phyloP scores from a whole-genome alignment of 345 rosid species.

The Turritis glabra region DNA sequence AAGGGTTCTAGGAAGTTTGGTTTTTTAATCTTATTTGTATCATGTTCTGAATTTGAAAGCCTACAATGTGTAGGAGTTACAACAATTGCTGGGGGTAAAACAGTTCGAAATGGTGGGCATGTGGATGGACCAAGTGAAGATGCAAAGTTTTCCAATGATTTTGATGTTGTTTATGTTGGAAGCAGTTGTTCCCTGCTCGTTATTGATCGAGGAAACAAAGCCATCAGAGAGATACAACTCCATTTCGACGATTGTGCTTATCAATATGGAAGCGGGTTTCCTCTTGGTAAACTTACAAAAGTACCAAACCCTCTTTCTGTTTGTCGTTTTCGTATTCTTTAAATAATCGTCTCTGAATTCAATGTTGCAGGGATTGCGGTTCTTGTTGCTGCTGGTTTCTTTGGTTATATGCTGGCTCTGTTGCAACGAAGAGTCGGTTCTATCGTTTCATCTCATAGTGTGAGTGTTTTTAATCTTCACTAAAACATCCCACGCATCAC shows the following conservation, averaged over 20 bases:
- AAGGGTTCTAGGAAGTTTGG: neutral
- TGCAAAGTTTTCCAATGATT: conserved; percentile 93
- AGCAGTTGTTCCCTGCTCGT: conserved; percentile 97
- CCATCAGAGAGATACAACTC: conserved; percentile 95
- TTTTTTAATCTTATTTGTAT: neutral
- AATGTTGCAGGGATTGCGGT: conserved; percentile 71
- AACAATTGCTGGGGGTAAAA: conserved; percentile 98
- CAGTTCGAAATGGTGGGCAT: conserved; percentile 74
- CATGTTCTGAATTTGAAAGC: conserved; percentile 8
- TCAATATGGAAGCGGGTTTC: conserved; percentile 94
- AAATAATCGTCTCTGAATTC: neutral
- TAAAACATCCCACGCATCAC: neutral
- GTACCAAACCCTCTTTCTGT: neutral
- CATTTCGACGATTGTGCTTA: conserved; percentile 98
- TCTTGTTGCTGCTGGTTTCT: conserved; percentile 93
- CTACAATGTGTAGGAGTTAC: conserved; percentile 66
- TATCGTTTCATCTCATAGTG: conserved; percentile 67
- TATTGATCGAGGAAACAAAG: conserved; percentile 90
- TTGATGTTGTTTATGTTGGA: conserved; percentile 93
- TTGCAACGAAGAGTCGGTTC: conserved; percentile 78
- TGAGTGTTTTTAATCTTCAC: conserved; percentile 36
- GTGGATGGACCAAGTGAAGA: conserved; percentile 98
- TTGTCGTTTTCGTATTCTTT: neutral
- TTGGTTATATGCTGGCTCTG: conserved; percentile 95
- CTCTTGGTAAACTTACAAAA: conserved; percentile 59